Evolutionary conservation across 2,329 filamentous ascomycete genomes (phyloP).

Genomic region (Ciborinia camelliae): DNA sequence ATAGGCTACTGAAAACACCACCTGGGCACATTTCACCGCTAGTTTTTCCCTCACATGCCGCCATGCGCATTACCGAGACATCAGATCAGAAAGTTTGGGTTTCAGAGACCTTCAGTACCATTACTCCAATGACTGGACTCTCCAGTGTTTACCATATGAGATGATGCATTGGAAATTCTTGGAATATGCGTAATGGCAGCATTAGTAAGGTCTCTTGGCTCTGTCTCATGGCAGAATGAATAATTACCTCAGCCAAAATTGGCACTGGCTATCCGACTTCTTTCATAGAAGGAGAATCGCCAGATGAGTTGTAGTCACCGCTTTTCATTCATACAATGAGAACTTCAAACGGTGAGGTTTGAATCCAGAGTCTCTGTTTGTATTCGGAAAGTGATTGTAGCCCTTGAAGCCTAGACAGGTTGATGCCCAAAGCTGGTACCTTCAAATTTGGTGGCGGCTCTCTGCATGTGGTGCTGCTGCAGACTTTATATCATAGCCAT

Average conservation of each 20-base stretch:
- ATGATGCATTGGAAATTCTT: background rate
- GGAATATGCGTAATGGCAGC: background rate
- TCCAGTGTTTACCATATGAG: background rate
- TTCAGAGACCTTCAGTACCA: background rate
- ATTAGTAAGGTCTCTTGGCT: background rate
- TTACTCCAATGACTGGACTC: background rate
- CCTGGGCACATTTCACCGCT: background rate
- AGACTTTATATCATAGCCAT: background rate
- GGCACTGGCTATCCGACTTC: background rate
- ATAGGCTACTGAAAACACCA: too few relatives aligned
- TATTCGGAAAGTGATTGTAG: background rate
- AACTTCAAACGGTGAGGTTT: background rate
- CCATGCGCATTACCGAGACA: background rate
- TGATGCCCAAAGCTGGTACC: too few relatives aligned
- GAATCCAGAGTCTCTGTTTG: background rate
- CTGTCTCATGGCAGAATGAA: background rate
- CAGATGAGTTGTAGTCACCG: background rate
- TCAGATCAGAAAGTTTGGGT: background rate
- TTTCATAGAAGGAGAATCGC: background rate
- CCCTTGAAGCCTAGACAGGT: background rate
- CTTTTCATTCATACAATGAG: background rate
- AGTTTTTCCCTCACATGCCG: background rate
- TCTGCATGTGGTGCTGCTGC: background rate
- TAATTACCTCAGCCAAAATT: background rate
- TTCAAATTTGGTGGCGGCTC: background rate